These are phyloP conservation scores for Paramecium tetraurelia DNA, from an alignment of 73 alveolate species.

Conservation along the genomic window DNA sequence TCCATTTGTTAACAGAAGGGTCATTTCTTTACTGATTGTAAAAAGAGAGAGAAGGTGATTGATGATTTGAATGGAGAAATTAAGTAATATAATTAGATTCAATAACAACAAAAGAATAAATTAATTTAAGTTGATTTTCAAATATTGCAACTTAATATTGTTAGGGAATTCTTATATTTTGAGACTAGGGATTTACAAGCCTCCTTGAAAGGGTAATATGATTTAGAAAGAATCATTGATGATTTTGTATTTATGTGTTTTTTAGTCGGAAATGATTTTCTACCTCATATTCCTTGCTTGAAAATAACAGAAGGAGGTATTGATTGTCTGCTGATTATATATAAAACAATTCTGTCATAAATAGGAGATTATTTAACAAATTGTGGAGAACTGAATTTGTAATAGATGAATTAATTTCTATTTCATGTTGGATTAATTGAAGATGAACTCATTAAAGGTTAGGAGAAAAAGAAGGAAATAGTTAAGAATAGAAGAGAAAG, in stretches of 20 bases:
- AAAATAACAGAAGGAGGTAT: constrained; percentile 99
- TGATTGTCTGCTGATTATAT: constrained; percentile 92
- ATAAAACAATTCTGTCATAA: constrained; percentile 75
- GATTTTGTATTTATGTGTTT: constrained; percentile 99
- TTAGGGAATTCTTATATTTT: constrained; percentile 87
- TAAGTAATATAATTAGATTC: neutral
- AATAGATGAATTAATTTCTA: constrained; percentile 64
- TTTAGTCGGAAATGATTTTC: constrained; percentile 99
- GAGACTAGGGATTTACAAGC: constrained; percentile 72
- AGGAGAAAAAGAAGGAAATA: constrained; percentile 66
- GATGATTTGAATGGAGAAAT: constrained; percentile 61
- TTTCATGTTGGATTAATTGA: constrained; percentile 78
- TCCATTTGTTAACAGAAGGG: constrained; percentile 91
- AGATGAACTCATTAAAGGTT: constrained; percentile 79
- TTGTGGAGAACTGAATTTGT: constrained; percentile 63
- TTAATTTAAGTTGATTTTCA: constrained; percentile 37
- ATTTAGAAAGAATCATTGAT: constrained; percentile 94
- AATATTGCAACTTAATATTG: constrained; percentile 58
- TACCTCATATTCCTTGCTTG: constrained; percentile 99
- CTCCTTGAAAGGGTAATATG: constrained; percentile 60
- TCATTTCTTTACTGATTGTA: constrained; percentile 84
- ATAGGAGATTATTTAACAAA: constrained; percentile 73
- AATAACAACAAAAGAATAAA: neutral
- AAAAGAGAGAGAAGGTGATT: constrained; percentile 61
- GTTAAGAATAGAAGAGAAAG: constrained; percentile 53